Base-by-base conservation (phyloP, 345 rosid species). In the Hibiscus mutabilis region DNA sequence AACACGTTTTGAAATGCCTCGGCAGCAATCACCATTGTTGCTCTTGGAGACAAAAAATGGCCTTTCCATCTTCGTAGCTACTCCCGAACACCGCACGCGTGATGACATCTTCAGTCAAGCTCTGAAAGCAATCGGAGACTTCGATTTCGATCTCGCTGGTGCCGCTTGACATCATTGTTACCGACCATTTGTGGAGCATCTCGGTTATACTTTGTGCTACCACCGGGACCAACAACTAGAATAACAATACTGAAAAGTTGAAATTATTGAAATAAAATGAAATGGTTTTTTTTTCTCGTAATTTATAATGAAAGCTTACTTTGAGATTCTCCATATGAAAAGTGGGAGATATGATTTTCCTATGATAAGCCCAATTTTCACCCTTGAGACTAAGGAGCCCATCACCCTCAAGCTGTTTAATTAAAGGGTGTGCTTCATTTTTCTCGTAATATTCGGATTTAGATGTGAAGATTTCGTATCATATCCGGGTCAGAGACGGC, bases 291-390 rank as follows among this genome's bases (percentile, higher is more conserved):
- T 1, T 8, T 35, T 35, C 6, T 35, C 40, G 33, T 29, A 4
- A 29, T 18, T 4, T n/a, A 33, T 63, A 64, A 64, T 35, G 61
- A 55, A 19, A 7, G 25, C 27, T 18, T 71, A 92, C 97, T 83
- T 90, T 89, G 79, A 89, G 91, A 84, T 89, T 89, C 70, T 93
- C 96, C 84, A 84, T 81, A 27, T 89, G 88, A 76, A 89, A 91
- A 27, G 96, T 89, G 5, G 96, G 96, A 5, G 87, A 76, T 12
- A 91, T 86, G 71, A 91, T 87, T 79, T 77, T 86, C 21, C 93
- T 78, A 65, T 84, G 98, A 73, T 85, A 86, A 75, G 84, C 84
- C 97, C 96, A 91, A 73, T 91, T 89, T 33, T 75, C 78, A 4
- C 95, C 97, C 69, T 87, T 85, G 59, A 86, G 88, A 12, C 93